Evolutionary conservation across 257 asterid species (phyloP).

Genomic region (Haberlea rhodopensis): DNA sequence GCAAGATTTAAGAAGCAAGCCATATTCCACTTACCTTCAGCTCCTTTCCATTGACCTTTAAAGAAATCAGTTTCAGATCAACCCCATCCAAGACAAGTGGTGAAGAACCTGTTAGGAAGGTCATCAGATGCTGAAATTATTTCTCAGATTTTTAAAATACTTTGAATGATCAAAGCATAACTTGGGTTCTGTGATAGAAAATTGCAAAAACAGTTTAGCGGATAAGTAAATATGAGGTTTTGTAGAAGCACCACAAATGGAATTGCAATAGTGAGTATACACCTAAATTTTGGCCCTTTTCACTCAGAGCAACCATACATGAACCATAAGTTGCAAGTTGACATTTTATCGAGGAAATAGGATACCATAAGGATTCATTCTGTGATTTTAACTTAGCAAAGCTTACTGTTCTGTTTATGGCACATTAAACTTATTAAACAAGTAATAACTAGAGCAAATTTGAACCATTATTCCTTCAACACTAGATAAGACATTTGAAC

Average conservation of each 20-base stretch:
- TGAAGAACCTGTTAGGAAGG: constrained; percentile 53
- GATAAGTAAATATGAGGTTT: neutral
- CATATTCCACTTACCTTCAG: constrained; percentile 50
- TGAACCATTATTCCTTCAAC: neutral
- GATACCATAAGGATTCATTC: neutral
- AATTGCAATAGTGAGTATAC: neutral
- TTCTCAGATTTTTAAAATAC: constrained; percentile 10
- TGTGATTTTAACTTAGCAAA: neutral
- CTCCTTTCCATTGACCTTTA: constrained; percentile 63
- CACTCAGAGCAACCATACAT: neutral
- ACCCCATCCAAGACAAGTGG: constrained; percentile 81
- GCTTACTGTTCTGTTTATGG: neutral
- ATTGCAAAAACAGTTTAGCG: neutral
- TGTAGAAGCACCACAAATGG: neutral
- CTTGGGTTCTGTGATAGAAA: neutral
- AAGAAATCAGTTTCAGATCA: constrained; percentile 69
- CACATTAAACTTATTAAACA: neutral
- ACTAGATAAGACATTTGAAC: neutral
- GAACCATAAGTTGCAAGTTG: neutral
- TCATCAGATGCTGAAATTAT: constrained; percentile 22
- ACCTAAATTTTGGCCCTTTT: neutral
- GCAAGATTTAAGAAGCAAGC: constrained; percentile 6
- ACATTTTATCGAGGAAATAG: neutral
- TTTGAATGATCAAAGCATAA: neutral
- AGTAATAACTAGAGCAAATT: neutral